A percentile compares a stretch with the other conserved stretches of the same genome.
Evolutionary conservation across 306 rosid genomes (phyloP).

Genomic region (Vicia villosa): DNA sequence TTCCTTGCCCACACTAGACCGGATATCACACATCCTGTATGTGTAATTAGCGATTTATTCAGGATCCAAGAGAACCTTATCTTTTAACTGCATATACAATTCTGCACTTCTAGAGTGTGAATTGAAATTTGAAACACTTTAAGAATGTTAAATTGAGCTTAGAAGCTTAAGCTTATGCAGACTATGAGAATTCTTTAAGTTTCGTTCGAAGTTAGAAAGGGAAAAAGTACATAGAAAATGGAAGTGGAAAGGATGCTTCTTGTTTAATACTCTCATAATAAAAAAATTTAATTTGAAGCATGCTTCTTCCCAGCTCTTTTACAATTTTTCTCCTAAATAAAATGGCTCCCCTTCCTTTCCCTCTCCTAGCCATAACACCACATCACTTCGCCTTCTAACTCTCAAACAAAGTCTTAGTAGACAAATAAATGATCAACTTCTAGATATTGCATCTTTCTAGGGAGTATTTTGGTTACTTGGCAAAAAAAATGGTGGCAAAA

Average conservation of each 20-base stretch:
- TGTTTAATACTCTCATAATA: neutral
- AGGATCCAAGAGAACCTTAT: too few species aligned
- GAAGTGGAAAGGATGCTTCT: neutral
- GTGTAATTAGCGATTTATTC: too few species aligned
- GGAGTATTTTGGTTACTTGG: neutral
- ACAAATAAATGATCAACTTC: neutral
- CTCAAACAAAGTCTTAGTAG: neutral
- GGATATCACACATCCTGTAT: neutral
- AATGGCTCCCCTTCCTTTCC: too few species aligned
- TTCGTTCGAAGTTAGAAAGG: neutral
- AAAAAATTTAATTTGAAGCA: too few species aligned
- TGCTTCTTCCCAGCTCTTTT: too few species aligned
- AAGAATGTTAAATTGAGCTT: too few species aligned
- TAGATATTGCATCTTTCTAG: neutral
- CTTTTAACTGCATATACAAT: too few species aligned
- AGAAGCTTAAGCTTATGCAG: too few species aligned
- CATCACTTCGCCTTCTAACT: neutral
- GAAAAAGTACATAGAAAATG: neutral
- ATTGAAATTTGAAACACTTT: too few species aligned
- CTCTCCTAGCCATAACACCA: neutral
- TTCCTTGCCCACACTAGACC: neutral
- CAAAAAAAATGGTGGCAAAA: neutral
- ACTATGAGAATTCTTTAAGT: neutral
- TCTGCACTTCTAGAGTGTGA: too few species aligned
- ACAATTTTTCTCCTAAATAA: too few species aligned